phyloP scores from a whole-genome alignment of 1,139 yeast genomes.

The Blastobotrys aristatus region DNA sequence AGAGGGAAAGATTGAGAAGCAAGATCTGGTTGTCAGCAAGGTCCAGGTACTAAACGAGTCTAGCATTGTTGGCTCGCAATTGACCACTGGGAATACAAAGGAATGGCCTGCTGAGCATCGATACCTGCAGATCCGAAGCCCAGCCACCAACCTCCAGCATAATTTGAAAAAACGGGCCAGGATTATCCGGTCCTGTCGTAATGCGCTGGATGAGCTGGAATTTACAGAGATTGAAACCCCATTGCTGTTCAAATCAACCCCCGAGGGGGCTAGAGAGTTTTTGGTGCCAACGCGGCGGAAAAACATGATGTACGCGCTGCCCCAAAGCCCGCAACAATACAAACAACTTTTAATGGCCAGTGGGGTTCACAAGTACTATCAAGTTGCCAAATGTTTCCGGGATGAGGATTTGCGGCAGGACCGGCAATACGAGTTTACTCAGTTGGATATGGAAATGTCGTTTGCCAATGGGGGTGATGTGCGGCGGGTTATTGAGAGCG shows the following conservation, averaged over 20 bases:
- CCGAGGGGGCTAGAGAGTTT: slow-evolving; percentile 97
- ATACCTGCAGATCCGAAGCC: slow-evolving; percentile 65
- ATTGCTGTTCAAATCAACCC: slow-evolving; percentile 84
- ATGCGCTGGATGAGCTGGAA: slow-evolving; percentile 40
- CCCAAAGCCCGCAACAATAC: slow-evolving; percentile 97
- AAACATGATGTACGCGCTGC: slow-evolving; percentile 72
- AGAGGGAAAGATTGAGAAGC: slow-evolving; percentile 45
- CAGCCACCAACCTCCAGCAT: slow-evolving; percentile 49
- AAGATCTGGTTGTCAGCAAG: slow-evolving; percentile 50
- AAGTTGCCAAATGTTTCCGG: slow-evolving; percentile 87
- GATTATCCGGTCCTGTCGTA: slow-evolving; percentile 53
- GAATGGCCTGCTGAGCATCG: slow-evolving; percentile 73
- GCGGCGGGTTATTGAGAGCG: slow-evolving; percentile 54
- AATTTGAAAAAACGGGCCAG: slow-evolving; percentile 58
- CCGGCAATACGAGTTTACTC: slow-evolving; percentile 97
- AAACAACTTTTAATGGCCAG: slow-evolving; percentile 93
- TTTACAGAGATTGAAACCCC: slow-evolving; percentile 94
- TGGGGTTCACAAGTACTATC: slow-evolving; percentile 81
- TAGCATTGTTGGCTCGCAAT: slow-evolving; percentile 62
- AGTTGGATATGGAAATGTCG: slow-evolving; percentile 89
- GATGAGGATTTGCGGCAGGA: slow-evolving; percentile 94
- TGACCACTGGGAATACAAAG: slow-evolving; percentile 48
- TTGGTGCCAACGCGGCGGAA: slow-evolving; percentile 78
- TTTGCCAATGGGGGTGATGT: slow-evolving; percentile 70
- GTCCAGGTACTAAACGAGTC: slow-evolving; percentile 63